phyloP scores from a whole-genome alignment of 23 red algal species.

The Gracilariopsis chorda region DNA sequence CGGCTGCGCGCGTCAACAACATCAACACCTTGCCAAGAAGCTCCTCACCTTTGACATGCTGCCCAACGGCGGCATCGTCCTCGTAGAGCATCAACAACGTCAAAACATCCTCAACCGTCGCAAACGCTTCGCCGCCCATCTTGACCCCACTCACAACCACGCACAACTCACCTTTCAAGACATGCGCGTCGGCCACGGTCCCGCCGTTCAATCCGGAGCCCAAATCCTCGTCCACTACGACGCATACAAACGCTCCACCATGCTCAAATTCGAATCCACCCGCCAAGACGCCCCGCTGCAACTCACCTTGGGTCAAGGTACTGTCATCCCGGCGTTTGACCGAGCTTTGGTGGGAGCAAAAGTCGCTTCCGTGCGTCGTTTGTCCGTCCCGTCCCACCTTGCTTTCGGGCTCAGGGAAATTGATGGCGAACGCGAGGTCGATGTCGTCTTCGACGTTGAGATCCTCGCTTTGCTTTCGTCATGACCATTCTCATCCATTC shows the following conservation, averaged over 20 bases:
- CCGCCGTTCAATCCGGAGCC: neutral
- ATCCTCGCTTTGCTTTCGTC: neutral
- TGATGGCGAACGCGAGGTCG: neutral
- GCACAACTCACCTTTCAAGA: neutral
- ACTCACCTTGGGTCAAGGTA: conserved; percentile 1
- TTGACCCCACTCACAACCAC: neutral
- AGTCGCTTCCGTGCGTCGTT: neutral
- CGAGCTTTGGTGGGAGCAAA: neutral
- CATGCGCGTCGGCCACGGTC: conserved; percentile 2
- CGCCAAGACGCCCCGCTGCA: neutral
- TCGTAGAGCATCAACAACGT: neutral
- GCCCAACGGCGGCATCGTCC: conserved; percentile 45
- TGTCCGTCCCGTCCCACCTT: conserved; percentile 12
- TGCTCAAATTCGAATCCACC: conserved; percentile 14
- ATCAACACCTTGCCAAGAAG: neutral
- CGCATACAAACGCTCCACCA: neutral
- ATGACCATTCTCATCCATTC: no score
- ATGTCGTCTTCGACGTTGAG: neutral
- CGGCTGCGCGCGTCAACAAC: neutral
- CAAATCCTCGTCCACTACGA: conserved; percentile 13
- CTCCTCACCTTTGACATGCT: conserved; percentile 21
- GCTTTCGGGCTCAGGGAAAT: conserved; percentile 9
- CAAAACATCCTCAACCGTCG: neutral
- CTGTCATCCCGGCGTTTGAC: neutral
- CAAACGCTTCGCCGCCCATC: neutral